These are phyloP conservation scores for Daldinia sp. DNA, from an alignment of 2,329 filamentous ascomycete genomes.

Conservation along the genomic window DNA sequence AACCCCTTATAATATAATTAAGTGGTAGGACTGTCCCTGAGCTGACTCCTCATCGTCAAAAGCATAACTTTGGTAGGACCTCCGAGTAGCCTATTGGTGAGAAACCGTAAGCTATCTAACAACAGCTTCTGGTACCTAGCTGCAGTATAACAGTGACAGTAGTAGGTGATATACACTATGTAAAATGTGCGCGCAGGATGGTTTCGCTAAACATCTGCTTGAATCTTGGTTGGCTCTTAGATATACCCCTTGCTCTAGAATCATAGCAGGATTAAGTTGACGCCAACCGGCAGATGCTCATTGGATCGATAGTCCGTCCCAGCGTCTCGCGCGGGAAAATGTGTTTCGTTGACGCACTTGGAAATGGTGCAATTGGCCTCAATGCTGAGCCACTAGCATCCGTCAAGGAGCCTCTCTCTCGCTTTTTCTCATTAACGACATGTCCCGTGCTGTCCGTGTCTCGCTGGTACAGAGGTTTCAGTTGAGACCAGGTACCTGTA, in stretches of 20 bases:
- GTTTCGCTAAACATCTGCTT: constrained; percentile 6
- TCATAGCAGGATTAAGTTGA: constrained; percentile 31
- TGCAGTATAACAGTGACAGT: constrained; percentile 9
- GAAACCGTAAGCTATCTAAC: constrained; percentile 3
- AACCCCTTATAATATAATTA: constrained; percentile 23
- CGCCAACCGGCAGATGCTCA: constrained; percentile 42
- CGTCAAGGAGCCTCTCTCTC: constrained; percentile 24
- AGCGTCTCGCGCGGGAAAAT: constrained; percentile 44
- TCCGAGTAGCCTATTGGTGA: constrained; percentile 1
- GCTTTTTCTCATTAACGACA: constrained; percentile 6
- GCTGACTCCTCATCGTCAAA: constrained; percentile 16
- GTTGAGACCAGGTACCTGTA: constrained; percentile 16
- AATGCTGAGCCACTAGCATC: constrained; percentile 36
- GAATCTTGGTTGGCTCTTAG: constrained; percentile 15
- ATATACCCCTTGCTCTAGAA: constrained; percentile 25
- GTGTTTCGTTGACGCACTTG: constrained; percentile 34
- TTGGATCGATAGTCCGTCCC: constrained; percentile 41
- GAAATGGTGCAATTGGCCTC: constrained; percentile 41
- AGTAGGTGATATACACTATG: background rate
- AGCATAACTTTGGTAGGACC: constrained; percentile 33
- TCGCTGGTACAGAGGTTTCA: constrained; percentile 25
- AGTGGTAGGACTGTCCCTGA: constrained; percentile 24
- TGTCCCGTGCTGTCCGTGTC: constrained; percentile 27
- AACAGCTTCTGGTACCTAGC: constrained; percentile 10
- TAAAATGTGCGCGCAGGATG: constrained; percentile 5